Evolutionary conservation across 495 filamentous ascomycete genomes (phyloP).

Genomic region (Podospora pseudoanserina): DNA sequence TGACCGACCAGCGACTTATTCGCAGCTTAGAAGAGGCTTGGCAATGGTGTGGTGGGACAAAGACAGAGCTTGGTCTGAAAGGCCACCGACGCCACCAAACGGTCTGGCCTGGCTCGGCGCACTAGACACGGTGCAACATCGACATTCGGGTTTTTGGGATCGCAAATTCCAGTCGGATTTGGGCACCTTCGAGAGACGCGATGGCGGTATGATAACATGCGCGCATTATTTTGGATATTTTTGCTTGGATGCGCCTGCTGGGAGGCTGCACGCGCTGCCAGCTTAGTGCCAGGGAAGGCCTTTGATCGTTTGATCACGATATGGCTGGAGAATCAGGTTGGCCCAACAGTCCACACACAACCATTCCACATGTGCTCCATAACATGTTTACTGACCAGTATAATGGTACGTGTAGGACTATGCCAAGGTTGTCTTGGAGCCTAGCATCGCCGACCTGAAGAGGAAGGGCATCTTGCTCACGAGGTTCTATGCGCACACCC

Average conservation of each 20-base stretch:
- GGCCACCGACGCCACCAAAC: not conserved
- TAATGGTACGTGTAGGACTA: constrained; percentile 47
- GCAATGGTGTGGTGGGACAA: not conserved
- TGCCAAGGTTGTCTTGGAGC: constrained; percentile 46
- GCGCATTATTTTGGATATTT: constrained; percentile 14
- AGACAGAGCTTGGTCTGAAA: not conserved
- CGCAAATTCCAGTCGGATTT: not conserved
- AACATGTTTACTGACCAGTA: not conserved
- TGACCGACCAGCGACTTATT: not conserved
- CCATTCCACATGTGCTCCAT: constrained; percentile 7
- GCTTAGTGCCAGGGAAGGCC: constrained; percentile 49
- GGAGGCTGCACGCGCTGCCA: constrained; percentile 9
- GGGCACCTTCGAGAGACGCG: not conserved
- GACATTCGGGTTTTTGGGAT: not conserved
- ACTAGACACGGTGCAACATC: not conserved
- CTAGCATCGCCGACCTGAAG: constrained; percentile 52
- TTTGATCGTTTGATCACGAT: constrained; percentile 67
- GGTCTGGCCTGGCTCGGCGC: not conserved
- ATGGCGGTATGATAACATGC: constrained; percentile 19
- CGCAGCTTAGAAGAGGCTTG: not conserved
- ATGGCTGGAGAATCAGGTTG: constrained; percentile 65
- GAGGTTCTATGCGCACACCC: constrained; percentile 58
- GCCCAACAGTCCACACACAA: not conserved
- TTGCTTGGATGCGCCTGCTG: constrained; percentile 39
- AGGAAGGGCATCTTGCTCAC: constrained; percentile 60